Evolutionary conservation across 139 green algal genomes (phyloP).

Genomic region (Pleodorina starrii): DNA sequence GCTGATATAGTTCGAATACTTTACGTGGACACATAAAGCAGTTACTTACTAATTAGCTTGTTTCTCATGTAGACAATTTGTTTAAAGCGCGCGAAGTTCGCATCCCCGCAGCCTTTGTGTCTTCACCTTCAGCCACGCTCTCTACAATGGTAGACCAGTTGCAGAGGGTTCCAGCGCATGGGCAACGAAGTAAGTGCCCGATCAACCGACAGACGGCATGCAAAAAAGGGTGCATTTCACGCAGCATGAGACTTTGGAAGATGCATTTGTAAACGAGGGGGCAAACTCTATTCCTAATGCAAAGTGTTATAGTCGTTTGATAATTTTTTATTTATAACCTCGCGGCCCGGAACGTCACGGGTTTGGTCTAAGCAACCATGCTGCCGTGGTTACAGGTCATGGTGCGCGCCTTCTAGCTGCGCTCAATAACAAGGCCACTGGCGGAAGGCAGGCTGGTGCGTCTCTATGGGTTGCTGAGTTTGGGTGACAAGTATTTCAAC

Average conservation of each 20-base stretch:
- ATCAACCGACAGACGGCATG: neutral
- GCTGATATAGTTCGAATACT: too few relatives aligned
- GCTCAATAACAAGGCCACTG: neutral
- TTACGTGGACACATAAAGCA: too few relatives aligned
- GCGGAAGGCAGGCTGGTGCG: neutral
- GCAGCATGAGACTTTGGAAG: neutral
- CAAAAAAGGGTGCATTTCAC: neutral
- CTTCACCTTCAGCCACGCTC: too few relatives aligned
- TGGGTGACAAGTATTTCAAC: neutral
- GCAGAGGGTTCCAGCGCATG: constrained; percentile 7
- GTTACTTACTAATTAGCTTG: too few relatives aligned
- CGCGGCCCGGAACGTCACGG: neutral
- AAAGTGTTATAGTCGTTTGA: neutral
- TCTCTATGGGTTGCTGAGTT: too few relatives aligned
- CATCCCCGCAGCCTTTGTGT: too few relatives aligned
- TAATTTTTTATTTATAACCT: neutral
- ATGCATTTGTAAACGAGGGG: neutral
- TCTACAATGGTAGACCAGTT: constrained; percentile 1
- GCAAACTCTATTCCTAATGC: neutral
- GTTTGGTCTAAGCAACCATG: too few relatives aligned
- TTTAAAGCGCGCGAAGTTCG: too few relatives aligned
- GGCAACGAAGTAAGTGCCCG: neutral
- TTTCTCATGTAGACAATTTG: too few relatives aligned
- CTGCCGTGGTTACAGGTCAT: constrained; percentile 1
- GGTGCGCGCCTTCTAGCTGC: constrained; percentile 28